Base-by-base conservation (phyloP, 208 protist species). In the Trichomonas vaginalis region DNA sequence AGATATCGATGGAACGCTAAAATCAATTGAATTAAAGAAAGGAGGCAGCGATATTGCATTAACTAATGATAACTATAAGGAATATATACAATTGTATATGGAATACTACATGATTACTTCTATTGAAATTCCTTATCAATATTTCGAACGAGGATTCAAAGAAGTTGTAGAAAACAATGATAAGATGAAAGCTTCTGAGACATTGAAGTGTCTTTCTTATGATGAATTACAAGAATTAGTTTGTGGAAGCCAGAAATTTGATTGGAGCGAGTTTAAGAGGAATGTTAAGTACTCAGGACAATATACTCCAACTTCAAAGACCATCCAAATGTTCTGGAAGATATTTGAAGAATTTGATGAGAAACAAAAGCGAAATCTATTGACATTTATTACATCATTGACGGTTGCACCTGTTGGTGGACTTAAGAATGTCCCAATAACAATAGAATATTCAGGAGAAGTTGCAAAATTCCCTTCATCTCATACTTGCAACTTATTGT, bases 401-500 rank as follows among this genome's bases (percentile, higher is more conserved):
- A 97, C 9, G 8, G 40, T 51, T 70, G 49, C 56, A 21, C 88
- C 56, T 1, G 21, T 95, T 12, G 39, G 56, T 37, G 95, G 88
- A 32, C 39, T 96, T 0, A 46, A 39, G 3, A 48, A 70, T 6
- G 3, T 95, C 0, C 42, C 35, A 6, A 32, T 95, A 17, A 46
- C 4, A 42, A 97, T 97, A 45, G 27, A 9, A 12, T 17, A 96
- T 40, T 23, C 96, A 10, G n/a, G 8, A 35, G 10, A 79, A 15
- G 88, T 96, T 62, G 95, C 96, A 48, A 82, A 95, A 17, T 96
- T 98, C 23, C 98, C 98, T 15, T 98, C 97, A 0, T 96, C 97
- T 23, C 98, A 98, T 87, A 98, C 98, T 0, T 98, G 98, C 96
- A 98, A 98, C 96, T 98, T 98, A 95, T 95, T 97, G 45, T 95